Evolutionary conservation across 2,329 filamentous ascomycete species (phyloP).

Genomic region (Claviceps citrina): DNA sequence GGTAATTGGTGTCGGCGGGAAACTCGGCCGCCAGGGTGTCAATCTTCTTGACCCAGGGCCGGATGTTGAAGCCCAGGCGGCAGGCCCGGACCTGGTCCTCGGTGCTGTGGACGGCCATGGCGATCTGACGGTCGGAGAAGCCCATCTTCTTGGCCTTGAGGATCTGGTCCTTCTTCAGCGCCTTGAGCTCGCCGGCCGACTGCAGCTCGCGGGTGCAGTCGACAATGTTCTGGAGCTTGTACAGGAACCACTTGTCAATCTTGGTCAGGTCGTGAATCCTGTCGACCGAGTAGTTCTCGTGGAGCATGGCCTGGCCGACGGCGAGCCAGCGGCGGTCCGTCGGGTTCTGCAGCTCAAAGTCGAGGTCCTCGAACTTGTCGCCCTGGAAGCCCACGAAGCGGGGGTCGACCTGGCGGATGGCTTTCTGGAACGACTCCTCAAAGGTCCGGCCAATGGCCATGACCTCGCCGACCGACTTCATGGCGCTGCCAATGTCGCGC

Average conservation of each 20-base stretch:
- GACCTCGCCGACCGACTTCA: conserved; percentile 98
- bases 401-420: conserved; percentile 91
- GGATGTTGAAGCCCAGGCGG: conserved; percentile 75
- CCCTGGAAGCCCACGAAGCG: conserved; percentile 86
- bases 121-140: conserved; percentile 94
- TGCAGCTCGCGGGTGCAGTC: conserved; percentile 78
- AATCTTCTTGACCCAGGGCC: conserved; percentile 95
- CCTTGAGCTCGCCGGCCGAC: conserved; percentile 65
- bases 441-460: conserved; percentile 99
- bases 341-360: conserved; percentile 78
- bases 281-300: conserved; percentile 90
- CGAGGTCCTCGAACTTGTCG: conserved; percentile 83
- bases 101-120: conserved; percentile 64
- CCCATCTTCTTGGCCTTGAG: conserved; percentile 92
- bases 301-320: conserved; percentile 92
- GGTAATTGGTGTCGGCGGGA: conserved; percentile 85
- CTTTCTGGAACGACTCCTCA: conserved; percentile 98
- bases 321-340: conserved; percentile 95
- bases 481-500: conserved; percentile 89
- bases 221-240: conserved; percentile 96
- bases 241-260: conserved; percentile 98
- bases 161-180: conserved; percentile 76
- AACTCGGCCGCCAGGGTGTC: conserved; percentile 96
- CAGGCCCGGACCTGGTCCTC: conserved; percentile 82
- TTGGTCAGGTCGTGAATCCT: conserved; percentile 85